Evolutionary conservation across 2,329 filamentous ascomycete species (phyloP).

Genomic region (Paracoccidioides brasiliensis): DNA sequence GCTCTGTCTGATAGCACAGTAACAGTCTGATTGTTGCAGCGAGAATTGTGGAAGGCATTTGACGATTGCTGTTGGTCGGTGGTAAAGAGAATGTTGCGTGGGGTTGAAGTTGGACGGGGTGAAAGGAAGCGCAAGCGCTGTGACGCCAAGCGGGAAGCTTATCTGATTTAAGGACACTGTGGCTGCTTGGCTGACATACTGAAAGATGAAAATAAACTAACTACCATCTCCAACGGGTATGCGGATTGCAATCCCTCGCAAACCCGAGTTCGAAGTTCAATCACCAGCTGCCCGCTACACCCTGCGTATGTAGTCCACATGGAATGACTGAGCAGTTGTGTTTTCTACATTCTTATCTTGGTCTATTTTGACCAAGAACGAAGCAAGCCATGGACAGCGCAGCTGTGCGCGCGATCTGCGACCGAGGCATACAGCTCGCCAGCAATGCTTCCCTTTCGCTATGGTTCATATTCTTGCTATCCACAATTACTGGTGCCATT

Average conservation of each 20-base stretch:
- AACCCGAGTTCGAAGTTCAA: background rate
- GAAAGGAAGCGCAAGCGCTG: too few relatives aligned
- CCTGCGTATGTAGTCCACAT: background rate
- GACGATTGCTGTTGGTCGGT: background rate
- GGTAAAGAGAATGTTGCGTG: background rate
- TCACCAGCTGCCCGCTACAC: background rate
- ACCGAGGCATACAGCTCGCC: conserved; percentile 21
- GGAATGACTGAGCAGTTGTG: conserved; percentile 1
- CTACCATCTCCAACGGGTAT: too few relatives aligned
- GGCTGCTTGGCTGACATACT: background rate
- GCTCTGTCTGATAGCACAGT: too few relatives aligned
- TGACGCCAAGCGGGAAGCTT: background rate
- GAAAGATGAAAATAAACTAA: background rate
- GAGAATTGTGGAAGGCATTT: background rate
- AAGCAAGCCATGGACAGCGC: background rate
- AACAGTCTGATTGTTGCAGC: too few relatives aligned
- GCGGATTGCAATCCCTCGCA: background rate
- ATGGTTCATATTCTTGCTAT: conserved; percentile 17
- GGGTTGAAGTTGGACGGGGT: too few relatives aligned
- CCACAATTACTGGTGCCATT: conserved; percentile 20
- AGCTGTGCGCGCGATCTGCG: conserved; percentile 16
- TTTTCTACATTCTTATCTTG: background rate
- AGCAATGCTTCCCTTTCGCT: conserved; percentile 19
- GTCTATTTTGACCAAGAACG: background rate
- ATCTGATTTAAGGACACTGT: background rate